phyloP scores from a whole-genome alignment of 148 eudicot species.

The Bassia scoparia region DNA sequence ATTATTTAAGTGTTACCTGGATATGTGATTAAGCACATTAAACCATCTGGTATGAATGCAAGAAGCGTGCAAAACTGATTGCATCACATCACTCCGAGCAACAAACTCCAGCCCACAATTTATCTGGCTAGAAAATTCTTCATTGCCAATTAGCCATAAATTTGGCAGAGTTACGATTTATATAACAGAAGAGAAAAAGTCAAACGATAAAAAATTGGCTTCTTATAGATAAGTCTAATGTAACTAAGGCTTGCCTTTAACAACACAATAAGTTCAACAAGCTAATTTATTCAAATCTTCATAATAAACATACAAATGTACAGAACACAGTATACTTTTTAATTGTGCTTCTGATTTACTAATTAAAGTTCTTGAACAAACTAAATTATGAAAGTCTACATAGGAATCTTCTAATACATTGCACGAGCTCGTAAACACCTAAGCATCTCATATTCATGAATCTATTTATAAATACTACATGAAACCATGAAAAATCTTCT shows the following conservation, averaged over 20 bases:
- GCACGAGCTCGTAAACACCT: too few species aligned
- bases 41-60: constrained; percentile 72
- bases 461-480: too few species aligned
- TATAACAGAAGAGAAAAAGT: not conserved
- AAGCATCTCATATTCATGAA: too few species aligned
- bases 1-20: constrained; percentile 46
- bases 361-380: not conserved
- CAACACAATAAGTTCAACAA: not conserved
- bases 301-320: not conserved
- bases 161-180: not conserved
- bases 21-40: constrained; percentile 49
- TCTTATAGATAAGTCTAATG: not conserved
- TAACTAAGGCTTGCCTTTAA: not conserved
- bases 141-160: constrained; percentile 17
- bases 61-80: constrained; percentile 68
- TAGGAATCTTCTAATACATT: too few species aligned
- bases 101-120: constrained; percentile 90
- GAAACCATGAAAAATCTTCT: not conserved
- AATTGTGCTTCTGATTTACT: not conserved
- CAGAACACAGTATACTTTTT: not conserved
- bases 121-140: constrained; percentile 70
- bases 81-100: constrained; percentile 72
- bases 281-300: not conserved
- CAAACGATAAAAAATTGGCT: not conserved
- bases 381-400: too few species aligned